Conservation (phyloP, 176 grass and related monocot genomes). For the Eragrostis curvula region DNA sequence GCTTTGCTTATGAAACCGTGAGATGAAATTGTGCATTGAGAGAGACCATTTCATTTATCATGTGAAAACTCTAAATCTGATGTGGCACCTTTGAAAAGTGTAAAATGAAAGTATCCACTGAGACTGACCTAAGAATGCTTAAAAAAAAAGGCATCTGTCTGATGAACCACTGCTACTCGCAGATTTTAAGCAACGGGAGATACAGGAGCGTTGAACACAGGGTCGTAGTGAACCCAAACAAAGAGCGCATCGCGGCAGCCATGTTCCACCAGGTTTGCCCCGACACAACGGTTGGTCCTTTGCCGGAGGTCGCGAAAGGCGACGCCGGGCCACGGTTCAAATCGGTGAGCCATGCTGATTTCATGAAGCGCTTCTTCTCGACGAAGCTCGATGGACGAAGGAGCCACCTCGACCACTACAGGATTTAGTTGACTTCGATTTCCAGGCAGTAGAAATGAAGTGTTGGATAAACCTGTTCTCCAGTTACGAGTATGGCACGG, state of each 20-base stretch:
- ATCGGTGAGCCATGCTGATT: slow-evolving; percentile 10
- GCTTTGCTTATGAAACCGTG: too few species aligned
- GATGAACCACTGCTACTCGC: background rate
- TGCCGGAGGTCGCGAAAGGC: slow-evolving; percentile 27
- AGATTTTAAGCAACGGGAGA: slow-evolving; percentile 50
- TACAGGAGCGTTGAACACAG: slow-evolving; percentile 55
- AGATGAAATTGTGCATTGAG: too few species aligned
- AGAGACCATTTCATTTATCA: too few species aligned
- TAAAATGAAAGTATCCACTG: too few species aligned
- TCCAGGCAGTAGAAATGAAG: too few species aligned
- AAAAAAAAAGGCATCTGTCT: background rate
- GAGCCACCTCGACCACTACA: slow-evolving; percentile 6
- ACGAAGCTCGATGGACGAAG: slow-evolving; percentile 4
- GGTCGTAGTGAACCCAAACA: slow-evolving; percentile 33
- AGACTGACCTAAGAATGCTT: background rate
- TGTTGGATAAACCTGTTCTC: too few species aligned
- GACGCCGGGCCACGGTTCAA: background rate
- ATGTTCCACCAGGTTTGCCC: slow-evolving; percentile 35
- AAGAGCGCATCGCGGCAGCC: slow-evolving; percentile 45
- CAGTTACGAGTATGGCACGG: too few species aligned
- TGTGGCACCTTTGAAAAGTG: too few species aligned
- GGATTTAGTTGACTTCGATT: background rate
- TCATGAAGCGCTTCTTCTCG: slow-evolving; percentile 9
- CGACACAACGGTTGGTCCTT: slow-evolving; percentile 31
- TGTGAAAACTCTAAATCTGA: too few species aligned